phyloP scores from a whole-genome alignment of 2,329 filamentous ascomycete genomes.

The Clathrospora elynae region DNA sequence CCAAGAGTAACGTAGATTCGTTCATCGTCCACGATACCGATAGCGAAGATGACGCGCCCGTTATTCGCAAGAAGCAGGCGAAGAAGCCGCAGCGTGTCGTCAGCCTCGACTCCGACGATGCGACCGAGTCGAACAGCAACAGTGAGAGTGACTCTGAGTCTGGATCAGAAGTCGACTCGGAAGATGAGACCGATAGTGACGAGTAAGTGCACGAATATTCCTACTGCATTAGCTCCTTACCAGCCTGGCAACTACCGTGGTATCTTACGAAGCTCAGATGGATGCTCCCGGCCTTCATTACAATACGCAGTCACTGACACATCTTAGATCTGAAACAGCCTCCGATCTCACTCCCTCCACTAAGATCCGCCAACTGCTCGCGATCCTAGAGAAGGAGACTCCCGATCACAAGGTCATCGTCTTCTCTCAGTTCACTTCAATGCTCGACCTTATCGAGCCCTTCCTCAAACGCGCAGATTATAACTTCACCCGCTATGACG shows the following conservation, averaged over 20 bases:
- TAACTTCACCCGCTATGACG: constrained; percentile 87
- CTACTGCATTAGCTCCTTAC: too few relatives aligned
- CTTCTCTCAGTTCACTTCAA: constrained; percentile 97
- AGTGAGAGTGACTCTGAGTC: constrained; percentile 48
- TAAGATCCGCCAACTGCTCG: constrained; percentile 86
- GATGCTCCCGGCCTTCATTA: too few relatives aligned
- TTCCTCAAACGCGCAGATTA: constrained; percentile 78
- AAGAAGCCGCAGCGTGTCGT: constrained; percentile 56
- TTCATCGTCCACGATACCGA: constrained; percentile 48
- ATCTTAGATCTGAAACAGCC: constrained; percentile 51
- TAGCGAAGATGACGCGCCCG: constrained; percentile 47
- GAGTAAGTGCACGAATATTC: too few relatives aligned
- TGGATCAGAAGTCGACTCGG: constrained; percentile 41
- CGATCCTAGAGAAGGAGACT: constrained; percentile 78
- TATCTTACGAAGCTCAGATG: too few relatives aligned
- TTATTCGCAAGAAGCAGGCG: constrained; percentile 30
- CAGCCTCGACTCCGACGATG: constrained; percentile 59
- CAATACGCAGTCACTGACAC: too few relatives aligned
- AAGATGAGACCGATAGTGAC: constrained; percentile 53
- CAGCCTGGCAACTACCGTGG: too few relatives aligned
- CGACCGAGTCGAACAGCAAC: constrained; percentile 43
- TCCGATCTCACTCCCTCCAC: constrained; percentile 71
- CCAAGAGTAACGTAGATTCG: constrained; percentile 41
- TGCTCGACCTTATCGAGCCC: constrained; percentile 94
- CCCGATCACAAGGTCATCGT: constrained; percentile 94